Evolutionary conservation across 768 basidiomycete genomes (phyloP).

Genomic region (Dioszegia aurantiaca): DNA sequence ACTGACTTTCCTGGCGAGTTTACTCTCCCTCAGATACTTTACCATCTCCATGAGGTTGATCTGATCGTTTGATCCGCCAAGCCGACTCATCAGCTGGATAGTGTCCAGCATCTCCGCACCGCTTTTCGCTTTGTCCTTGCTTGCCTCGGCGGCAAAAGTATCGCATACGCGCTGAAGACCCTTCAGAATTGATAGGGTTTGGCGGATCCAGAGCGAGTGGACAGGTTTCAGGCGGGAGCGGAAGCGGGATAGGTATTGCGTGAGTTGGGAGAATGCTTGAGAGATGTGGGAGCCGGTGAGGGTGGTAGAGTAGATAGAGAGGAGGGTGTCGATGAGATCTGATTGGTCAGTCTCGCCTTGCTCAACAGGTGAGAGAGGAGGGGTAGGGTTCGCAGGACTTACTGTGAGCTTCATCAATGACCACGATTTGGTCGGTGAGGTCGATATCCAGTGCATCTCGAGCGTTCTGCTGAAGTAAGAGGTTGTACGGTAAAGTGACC

Average conservation of each 20-base stretch:
- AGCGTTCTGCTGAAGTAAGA: constrained; percentile 75
- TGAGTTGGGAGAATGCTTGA: constrained; percentile 70
- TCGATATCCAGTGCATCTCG: constrained; percentile 84
- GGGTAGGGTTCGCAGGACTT: constrained; percentile 47
- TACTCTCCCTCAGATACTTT: constrained; percentile 74
- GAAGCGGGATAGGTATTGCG: constrained; percentile 73
- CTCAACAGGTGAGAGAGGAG: too few species aligned
- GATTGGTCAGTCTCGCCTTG: neutral
- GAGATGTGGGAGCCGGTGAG: constrained; percentile 62
- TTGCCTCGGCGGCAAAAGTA: constrained; percentile 25
- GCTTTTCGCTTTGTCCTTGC: constrained; percentile 32
- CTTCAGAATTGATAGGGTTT: constrained; percentile 70
- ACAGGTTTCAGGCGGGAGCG: constrained; percentile 67
- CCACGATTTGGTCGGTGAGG: constrained; percentile 75
- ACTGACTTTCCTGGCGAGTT: constrained; percentile 65
- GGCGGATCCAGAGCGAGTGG: constrained; percentile 76
- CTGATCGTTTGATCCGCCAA: constrained; percentile 67
- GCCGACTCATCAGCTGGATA: constrained; percentile 61
- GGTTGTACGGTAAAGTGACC: constrained; percentile 89
- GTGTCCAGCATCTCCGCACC: constrained; percentile 66
- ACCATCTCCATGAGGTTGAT: constrained; percentile 83
- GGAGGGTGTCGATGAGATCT: constrained; percentile 86
- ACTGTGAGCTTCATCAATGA: constrained; percentile 98
- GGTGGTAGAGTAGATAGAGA: constrained; percentile 74
- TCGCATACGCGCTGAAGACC: constrained; percentile 62